These are phyloP conservation scores for Phaeophleospora eucalypticola DNA, from an alignment of 2,329 filamentous ascomycete species.

Conservation along the genomic window DNA sequence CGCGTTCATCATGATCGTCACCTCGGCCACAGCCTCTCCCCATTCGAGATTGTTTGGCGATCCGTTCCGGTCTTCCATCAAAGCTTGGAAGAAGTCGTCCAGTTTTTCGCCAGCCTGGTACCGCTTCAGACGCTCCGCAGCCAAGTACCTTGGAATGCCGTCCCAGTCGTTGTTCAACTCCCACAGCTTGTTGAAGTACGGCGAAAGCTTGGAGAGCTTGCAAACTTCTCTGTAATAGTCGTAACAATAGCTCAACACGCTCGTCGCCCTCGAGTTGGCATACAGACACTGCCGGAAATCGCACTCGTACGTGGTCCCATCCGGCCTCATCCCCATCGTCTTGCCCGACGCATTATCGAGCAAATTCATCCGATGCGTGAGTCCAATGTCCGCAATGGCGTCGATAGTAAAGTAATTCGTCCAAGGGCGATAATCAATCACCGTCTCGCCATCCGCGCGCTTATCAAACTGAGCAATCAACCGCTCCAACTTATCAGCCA, in stretches of 20 bases:
- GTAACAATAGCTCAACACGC: conserved; percentile 49
- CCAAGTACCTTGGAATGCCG: conserved; percentile 47
- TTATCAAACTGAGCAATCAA: conserved; percentile 36
- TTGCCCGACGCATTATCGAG: conserved; percentile 35
- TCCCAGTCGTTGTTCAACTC: conserved; percentile 41
- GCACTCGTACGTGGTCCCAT: conserved; percentile 44
- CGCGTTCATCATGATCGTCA: conserved; percentile 52
- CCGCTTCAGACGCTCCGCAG: conserved; percentile 42
- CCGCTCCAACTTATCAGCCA: conserved; percentile 34
- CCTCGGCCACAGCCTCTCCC: conserved; percentile 57
- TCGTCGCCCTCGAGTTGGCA: conserved; percentile 49
- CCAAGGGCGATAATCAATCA: conserved; percentile 37
- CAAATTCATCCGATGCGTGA: conserved; percentile 36
- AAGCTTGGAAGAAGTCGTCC: conserved; percentile 55
- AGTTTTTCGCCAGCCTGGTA: conserved; percentile 53
- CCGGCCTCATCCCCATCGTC: conserved; percentile 22
- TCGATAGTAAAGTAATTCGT: conserved; percentile 37
- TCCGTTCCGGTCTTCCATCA: conserved; percentile 52
- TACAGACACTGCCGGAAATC: conserved; percentile 52
- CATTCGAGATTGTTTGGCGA: conserved; percentile 48
- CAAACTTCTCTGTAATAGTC: conserved; percentile 49
- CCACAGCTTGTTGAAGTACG: conserved; percentile 40
- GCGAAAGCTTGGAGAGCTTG: conserved; percentile 44
- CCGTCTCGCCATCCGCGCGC: conserved; percentile 24
- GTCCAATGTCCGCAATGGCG: conserved; percentile 39